phyloP scores from a whole-genome alignment of 2,329 filamentous ascomycete genomes.

The Dothideomycetes sp. region DNA sequence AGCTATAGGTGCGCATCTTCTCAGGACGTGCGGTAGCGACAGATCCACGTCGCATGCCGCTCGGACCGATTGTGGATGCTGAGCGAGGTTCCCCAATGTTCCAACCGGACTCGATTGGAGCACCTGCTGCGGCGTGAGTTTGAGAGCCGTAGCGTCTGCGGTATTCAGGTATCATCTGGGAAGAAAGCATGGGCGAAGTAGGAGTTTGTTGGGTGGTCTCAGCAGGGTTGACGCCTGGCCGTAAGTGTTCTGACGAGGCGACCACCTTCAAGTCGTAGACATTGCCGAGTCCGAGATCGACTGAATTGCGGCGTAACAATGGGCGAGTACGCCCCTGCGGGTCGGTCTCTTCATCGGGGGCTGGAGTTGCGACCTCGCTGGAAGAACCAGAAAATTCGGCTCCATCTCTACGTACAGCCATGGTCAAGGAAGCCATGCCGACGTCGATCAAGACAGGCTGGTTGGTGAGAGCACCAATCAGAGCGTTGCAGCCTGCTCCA shows the following conservation, averaged over 20 bases:
- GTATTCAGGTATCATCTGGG: constrained; percentile 18
- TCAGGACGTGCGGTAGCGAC: constrained; percentile 10
- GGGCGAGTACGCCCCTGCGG: constrained; percentile 14
- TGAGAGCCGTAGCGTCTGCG: constrained; percentile 15
- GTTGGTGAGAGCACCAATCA: constrained; percentile 84
- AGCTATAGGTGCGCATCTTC: constrained; percentile 10
- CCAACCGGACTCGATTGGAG: constrained; percentile 11
- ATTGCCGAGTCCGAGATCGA: constrained; percentile 37
- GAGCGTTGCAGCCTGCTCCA: constrained; percentile 87
- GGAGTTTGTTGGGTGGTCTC: constrained; percentile 13
- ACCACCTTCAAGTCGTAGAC: constrained; percentile 64
- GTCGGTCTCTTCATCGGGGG: background rate
- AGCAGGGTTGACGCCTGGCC: constrained; percentile 36
- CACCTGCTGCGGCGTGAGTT: constrained; percentile 13
- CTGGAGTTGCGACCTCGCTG: background rate
- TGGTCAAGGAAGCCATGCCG: constrained; percentile 78
- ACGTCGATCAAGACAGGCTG: constrained; percentile 88
- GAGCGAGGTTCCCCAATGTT: constrained; percentile 19
- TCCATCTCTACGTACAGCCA: constrained; percentile 57
- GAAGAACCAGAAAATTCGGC: constrained; percentile 7
- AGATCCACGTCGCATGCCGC: constrained; percentile 28
- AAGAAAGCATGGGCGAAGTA: constrained; percentile 19
- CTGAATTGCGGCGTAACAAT: constrained; percentile 25
- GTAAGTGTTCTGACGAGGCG: constrained; percentile 65
- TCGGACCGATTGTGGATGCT: constrained; percentile 25